Percentiles rank a stretch among this genome's conserved stretches.
phyloP scores from a whole-genome alignment of 768 basidiomycete species.

The Daedalea quercina region DNA sequence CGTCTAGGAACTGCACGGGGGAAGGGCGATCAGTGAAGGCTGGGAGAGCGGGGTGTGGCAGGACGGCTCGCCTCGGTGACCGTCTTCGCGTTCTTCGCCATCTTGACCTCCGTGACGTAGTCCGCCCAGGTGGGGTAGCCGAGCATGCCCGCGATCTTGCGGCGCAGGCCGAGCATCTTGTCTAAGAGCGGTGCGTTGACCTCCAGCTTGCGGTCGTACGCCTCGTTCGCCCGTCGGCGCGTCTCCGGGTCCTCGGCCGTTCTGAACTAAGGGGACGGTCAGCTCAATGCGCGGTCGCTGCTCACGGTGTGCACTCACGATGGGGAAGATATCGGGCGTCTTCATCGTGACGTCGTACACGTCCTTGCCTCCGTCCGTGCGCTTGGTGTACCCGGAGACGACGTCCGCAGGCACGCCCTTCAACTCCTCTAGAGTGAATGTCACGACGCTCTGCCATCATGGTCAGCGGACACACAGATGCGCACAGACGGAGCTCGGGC shows the following conservation, averaged over 20 bases:
- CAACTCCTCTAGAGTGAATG: constrained; percentile 67
- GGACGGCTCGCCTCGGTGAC: constrained; percentile 42
- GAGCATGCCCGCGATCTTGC: constrained; percentile 58
- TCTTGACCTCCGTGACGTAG: constrained; percentile 79
- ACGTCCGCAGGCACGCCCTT: constrained; percentile 79
- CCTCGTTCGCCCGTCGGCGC: constrained; percentile 58
- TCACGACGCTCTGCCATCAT: constrained; percentile 42
- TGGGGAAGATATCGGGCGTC: constrained; percentile 74
- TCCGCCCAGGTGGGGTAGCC: constrained; percentile 80
- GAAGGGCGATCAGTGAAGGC: not conserved
- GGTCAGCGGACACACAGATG: not conserved
- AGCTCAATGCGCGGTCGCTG: not conserved
- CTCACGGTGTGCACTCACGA: constrained; percentile 37
- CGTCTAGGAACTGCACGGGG: constrained; percentile 65
- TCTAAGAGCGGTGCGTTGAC: constrained; percentile 67
- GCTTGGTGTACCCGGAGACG: constrained; percentile 68
- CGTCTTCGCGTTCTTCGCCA: constrained; percentile 67
- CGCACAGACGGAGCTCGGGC: constrained; percentile 6
- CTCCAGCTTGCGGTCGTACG: constrained; percentile 59
- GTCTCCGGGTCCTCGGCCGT: constrained; percentile 66
- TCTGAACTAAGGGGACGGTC: constrained; percentile 53
- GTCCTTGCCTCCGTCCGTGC: constrained; percentile 48
- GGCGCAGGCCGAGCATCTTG: constrained; percentile 63
- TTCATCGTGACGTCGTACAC: constrained; percentile 74
- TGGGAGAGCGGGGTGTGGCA: not conserved